phyloP scores from a whole-genome alignment of 164 flowering plant genomes.

The Dillenia turbinata region DNA sequence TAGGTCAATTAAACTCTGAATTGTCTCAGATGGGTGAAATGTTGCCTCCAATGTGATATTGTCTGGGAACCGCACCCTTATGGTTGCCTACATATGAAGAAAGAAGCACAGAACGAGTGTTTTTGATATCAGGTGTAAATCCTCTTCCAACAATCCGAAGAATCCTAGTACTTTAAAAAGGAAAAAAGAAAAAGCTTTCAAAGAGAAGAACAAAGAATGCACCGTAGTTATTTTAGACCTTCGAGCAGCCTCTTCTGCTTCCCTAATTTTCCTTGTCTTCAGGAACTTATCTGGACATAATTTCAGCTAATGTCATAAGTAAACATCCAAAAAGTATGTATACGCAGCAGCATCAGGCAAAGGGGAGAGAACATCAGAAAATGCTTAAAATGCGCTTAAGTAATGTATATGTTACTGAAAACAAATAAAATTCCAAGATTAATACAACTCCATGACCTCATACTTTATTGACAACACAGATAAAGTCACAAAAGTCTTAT shows the following conservation, averaged over 20 bases:
- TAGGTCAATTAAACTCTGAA: conserved; percentile 69
- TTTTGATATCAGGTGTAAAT: not conserved
- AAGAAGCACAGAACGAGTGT: conserved; percentile 7
- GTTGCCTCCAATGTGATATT: conserved; percentile 69
- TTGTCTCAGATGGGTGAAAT: conserved; percentile 82
- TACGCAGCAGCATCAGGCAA: not conserved
- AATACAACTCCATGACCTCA: too few relatives aligned
- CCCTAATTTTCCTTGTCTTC: conserved; percentile 80
- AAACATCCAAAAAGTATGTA: not conserved
- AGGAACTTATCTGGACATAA: conserved; percentile 55
- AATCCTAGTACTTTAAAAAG: not conserved
- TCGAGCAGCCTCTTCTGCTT: conserved; percentile 89
- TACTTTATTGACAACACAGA: too few relatives aligned
- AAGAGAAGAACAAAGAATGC: not conserved
- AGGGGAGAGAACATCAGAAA: not conserved
- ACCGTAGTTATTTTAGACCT: conserved; percentile 82
- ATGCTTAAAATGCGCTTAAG: too few relatives aligned
- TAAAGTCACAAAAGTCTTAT: too few relatives aligned
- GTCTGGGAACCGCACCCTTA: conserved; percentile 91
- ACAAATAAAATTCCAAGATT: too few relatives aligned
- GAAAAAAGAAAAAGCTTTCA: not conserved
- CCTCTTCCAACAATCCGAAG: too few relatives aligned
- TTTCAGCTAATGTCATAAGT: conserved; percentile 5
- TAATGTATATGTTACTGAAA: too few relatives aligned
- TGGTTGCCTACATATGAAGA: conserved; percentile 43